Evolutionary conservation across 176 grass and related monocot genomes (phyloP), one percentile per base, ranked within the genome.

Genomic region (Phoenix roebelenii): DNA sequence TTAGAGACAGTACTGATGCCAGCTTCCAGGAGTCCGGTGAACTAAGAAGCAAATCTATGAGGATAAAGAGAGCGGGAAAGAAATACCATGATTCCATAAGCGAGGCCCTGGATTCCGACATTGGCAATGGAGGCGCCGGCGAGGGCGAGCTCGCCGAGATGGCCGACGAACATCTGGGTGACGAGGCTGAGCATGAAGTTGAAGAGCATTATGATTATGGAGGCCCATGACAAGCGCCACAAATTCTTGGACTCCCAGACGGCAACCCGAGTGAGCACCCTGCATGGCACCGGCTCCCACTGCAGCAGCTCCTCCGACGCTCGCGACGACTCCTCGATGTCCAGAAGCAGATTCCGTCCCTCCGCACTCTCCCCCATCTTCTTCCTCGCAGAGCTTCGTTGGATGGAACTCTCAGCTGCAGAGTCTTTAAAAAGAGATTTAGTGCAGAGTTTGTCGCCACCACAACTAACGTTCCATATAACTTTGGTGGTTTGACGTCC

Each of bases 151-250:
- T 77, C 66, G 5, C 82, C 85, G 4, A 95, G 75, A 61, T 95
- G 89, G 72, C 89, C 89, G 0, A 81, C 79, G 59, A 95, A 95
- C 89, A 95, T 89, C 76, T 89, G 89, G 0, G 82, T 83, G 32
- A 95, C 51, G 16, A 95, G 85, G 71, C 89, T 85, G 57, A 85
- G 78, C 19, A 49, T 89, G 79, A 95, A 95, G 76, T 80, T 95
- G 28, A 72, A 65, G 35, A 95, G 68, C 52, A 78, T 80, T 59
- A 89, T 63, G 67, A 85, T 63, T 55, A 95, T 89, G 32, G 89
- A 89, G 1, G 89, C 77, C 81, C 81, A 95, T 7, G 89, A 95
- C 55, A 89, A 67, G 18, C 66, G 79, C 89, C 89, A 89, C 32
- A 95, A 69, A 63, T 85, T 95, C 57, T 70, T 75, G 3, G 85